Evolutionary conservation across 306 rosid genomes (phyloP), one percentile per base, ranked within the genome.

Genomic region (Lathyrus oleraceus): DNA sequence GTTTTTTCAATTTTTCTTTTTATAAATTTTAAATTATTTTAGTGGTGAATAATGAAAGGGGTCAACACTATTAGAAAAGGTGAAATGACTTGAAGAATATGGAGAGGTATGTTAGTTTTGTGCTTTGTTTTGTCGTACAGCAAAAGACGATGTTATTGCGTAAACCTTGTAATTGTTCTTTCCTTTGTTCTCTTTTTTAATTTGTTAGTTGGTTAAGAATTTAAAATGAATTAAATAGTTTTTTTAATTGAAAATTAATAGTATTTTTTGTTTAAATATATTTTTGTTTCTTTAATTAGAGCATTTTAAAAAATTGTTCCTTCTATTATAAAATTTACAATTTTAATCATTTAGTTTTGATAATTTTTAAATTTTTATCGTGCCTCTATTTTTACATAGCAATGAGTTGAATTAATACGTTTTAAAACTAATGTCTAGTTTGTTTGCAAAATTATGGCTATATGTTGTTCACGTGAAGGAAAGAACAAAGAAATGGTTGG

Each of bases 381-480:
- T n/a, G n/a, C n/a, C n/a, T n/a, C n/a, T n/a, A n/a, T n/a, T n/a
- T n/a, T n/a, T n/a, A n/a, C n/a, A n/a, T n/a, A n/a, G n/a, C n/a
- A n/a, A n/a, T n/a, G n/a, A n/a, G n/a, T n/a, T n/a, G n/a, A n/a
- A n/a, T n/a, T n/a, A n/a, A n/a, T n/a, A n/a, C n/a, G n/a, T n/a
- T n/a, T n/a, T n/a, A n/a, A 38, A 61, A 61, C 20, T 15, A 61
- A 15, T 16, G 65, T 23, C 20, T 30, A 21, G 65, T 59, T 28
- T n/a, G 25, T 8, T 49, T 12, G 11, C 23, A 5, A 58, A 58
- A 30, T 13, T 28, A 35, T 30, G 23, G 43, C 8, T 10, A 20
- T 19, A 19, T 13, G 61, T 27, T 11, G 60, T 56, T 8, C 45
- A 48, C 20, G 59, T 20, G 44, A 30, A 58, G 81, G 9, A 62